These are phyloP conservation scores for Vitis hybrid DNA, from an alignment of 177 flowering plant species.

Conservation along the genomic window DNA sequence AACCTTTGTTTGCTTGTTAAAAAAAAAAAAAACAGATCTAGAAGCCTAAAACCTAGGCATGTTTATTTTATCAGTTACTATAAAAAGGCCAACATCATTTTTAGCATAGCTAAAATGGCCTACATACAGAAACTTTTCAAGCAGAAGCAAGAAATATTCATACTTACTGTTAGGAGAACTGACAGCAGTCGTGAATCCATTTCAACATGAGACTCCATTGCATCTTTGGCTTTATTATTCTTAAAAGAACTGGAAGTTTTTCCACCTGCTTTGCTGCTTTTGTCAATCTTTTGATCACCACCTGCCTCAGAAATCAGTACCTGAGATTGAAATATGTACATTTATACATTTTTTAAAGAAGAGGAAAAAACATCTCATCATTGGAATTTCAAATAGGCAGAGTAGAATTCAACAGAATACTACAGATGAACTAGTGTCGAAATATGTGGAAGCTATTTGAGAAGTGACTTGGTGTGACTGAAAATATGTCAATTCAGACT, in stretches of 20 bases:
- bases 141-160: background rate
- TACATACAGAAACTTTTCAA: background rate
- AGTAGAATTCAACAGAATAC: too few relatives aligned
- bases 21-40: too few relatives aligned
- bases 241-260: slow-evolving; percentile 21
- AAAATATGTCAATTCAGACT: background rate
- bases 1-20: too few relatives aligned
- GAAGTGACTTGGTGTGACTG: background rate
- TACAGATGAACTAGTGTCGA: background rate
- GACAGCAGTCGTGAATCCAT: slow-evolving; percentile 88
- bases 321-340: slow-evolving; percentile 34
- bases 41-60: too few relatives aligned
- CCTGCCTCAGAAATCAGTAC: slow-evolving; percentile 62
- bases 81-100: background rate
- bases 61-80: too few relatives aligned
- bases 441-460: background rate
- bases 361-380: too few relatives aligned
- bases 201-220: slow-evolving; percentile 61
- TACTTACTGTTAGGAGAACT: slow-evolving; percentile 79
- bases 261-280: slow-evolving; percentile 24
- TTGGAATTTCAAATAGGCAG: too few relatives aligned
- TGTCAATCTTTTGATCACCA: slow-evolving; percentile 29
- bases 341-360: too few relatives aligned
- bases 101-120: background rate
- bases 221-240: slow-evolving; percentile 27